phyloP scores from a whole-genome alignment of 164 flowering plant species.

The Liriodendron chinense region DNA sequence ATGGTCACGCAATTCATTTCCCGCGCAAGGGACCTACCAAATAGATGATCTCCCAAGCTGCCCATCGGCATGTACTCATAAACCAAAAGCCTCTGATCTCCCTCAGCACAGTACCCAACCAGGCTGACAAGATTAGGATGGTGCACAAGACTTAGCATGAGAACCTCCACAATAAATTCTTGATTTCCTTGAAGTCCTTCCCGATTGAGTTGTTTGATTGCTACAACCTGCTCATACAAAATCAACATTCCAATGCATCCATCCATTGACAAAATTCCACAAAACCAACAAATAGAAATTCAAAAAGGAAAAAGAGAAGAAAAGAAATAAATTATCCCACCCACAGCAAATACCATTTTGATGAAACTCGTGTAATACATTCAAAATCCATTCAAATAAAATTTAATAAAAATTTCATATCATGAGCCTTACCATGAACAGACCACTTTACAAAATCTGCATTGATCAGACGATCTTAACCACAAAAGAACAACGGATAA shows the following conservation, averaged over 20 bases:
- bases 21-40: slow-evolving; percentile 37
- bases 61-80: slow-evolving; percentile 90
- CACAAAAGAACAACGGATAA: background rate
- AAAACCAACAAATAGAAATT: background rate
- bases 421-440: background rate
- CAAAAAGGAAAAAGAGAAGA: background rate
- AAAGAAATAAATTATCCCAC: background rate
- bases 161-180: slow-evolving; percentile 88
- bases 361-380: background rate
- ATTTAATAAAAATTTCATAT: too few species aligned
- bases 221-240: slow-evolving; percentile 45
- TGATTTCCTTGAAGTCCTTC: slow-evolving; percentile 75
- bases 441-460: background rate
- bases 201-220: slow-evolving; percentile 60
- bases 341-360: background rate
- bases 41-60: slow-evolving; percentile 81
- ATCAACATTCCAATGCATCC: background rate
- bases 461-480: background rate
- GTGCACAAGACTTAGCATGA: slow-evolving; percentile 79
- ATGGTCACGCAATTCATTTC: background rate
- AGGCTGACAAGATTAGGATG: slow-evolving; percentile 81
- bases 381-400: background rate
- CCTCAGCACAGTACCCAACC: slow-evolving; percentile 79
- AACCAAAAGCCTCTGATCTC: slow-evolving; percentile 83
- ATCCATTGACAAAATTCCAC: slow-evolving; percentile 1